Evolutionary conservation across 1,284 basidiomycete species (phyloP).

Genomic region (Malassezia cuniculi): DNA sequence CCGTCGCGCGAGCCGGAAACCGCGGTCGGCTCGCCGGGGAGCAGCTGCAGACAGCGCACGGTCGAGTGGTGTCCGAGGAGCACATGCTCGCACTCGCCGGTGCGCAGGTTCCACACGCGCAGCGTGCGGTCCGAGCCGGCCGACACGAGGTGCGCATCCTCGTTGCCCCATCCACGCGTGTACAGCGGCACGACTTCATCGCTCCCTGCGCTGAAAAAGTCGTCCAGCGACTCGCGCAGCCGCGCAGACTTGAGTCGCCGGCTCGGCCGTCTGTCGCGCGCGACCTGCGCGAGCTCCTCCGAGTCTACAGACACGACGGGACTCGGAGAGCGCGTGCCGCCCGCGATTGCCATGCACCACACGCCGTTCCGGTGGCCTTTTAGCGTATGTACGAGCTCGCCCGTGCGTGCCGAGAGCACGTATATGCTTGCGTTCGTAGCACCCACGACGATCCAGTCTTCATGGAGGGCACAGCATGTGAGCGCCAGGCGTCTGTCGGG

Average conservation of each 20-base stretch:
- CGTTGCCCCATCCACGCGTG: slow-evolving; percentile 57
- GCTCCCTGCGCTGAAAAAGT: background rate
- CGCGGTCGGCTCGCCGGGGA: slow-evolving; percentile 74
- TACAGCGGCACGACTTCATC: slow-evolving; percentile 19
- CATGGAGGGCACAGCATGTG: slow-evolving; percentile 73
- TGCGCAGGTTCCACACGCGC: slow-evolving; percentile 77
- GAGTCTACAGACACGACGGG: background rate
- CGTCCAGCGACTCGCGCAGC: background rate
- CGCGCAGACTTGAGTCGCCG: too few relatives aligned
- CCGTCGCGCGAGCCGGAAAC: slow-evolving; percentile 68
- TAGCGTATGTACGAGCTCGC: slow-evolving; percentile 63
- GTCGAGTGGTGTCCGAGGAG: slow-evolving; percentile 79
- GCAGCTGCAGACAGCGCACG: slow-evolving; percentile 75
- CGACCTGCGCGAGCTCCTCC: slow-evolving; percentile 3
- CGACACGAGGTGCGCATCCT: slow-evolving; percentile 64
- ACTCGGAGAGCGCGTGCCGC: slow-evolving; percentile 10
- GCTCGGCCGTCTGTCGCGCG: background rate
- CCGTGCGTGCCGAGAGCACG: slow-evolving; percentile 69
- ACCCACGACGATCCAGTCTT: slow-evolving; percentile 74
- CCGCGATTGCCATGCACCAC: slow-evolving; percentile 71
- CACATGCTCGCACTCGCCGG: slow-evolving; percentile 67
- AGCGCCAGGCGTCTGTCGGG: slow-evolving; percentile 59
- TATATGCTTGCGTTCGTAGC: slow-evolving; percentile 78
- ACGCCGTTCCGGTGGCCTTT: slow-evolving; percentile 77
- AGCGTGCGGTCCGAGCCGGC: slow-evolving; percentile 83